phyloP scores from a whole-genome alignment of 371 early-diverging fungal species.

The Smittium mucronatum region DNA sequence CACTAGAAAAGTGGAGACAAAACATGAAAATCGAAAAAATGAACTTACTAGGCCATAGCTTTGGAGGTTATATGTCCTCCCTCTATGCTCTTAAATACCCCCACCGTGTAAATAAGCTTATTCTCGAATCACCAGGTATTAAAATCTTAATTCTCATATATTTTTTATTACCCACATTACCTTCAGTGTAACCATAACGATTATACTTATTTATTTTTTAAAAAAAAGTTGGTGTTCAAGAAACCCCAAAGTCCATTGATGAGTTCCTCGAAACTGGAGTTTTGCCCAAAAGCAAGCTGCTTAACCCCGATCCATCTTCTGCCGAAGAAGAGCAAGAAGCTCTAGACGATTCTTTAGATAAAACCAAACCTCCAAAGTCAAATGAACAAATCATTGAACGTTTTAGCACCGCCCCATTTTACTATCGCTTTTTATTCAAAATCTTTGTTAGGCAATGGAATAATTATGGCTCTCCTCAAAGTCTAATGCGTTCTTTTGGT shows the following conservation, averaged over 20 bases:
- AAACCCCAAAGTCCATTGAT: constrained; percentile 14
- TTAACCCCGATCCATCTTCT: neutral
- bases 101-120: constrained; percentile 70
- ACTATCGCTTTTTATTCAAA: constrained; percentile 16
- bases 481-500: constrained; percentile 59
- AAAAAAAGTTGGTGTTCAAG: constrained; percentile 21
- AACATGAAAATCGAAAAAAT: constrained; percentile 62
- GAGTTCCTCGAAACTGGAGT: neutral
- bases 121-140: constrained; percentile 67
- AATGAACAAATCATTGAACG: neutral
- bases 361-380: neutral
- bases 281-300: neutral
- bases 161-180: neutral
- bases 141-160: neutral
- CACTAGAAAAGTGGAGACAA: constrained; percentile 80
- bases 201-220: neutral
- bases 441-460: constrained; percentile 45
- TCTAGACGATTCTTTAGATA: neutral
- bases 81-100: constrained; percentile 82
- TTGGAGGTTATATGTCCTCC: constrained; percentile 79
- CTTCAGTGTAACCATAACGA: neutral
- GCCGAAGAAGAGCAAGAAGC: neutral
- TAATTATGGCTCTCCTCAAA: constrained; percentile 65
- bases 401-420: constrained; percentile 13
- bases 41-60: constrained; percentile 69